phyloP scores from a whole-genome alignment of 192 early-diverging fungal genomes.

The Kappamyces sp. region DNA sequence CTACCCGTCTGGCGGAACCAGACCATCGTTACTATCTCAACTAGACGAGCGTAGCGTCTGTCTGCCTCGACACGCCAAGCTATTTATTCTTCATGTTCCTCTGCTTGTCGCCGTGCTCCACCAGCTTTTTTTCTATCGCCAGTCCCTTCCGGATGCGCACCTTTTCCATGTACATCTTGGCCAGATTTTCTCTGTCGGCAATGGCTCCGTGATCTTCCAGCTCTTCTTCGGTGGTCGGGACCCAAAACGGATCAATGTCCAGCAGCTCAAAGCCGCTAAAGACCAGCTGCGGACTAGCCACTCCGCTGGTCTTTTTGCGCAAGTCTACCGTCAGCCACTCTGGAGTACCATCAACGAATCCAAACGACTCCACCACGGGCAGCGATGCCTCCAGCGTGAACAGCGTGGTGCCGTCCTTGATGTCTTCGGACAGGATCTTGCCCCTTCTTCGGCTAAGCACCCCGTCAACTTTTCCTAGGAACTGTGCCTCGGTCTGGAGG shows the following conservation, averaged over 20 bases:
- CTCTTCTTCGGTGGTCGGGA: conserved; percentile 94
- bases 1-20: no score
- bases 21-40: no score
- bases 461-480: conserved; percentile 92
- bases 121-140: conserved; percentile 87
- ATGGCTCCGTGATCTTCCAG: conserved; percentile 97
- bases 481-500: conserved; percentile 85
- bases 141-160: conserved; percentile 93
- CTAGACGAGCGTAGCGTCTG: not conserved
- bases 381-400: conserved; percentile 81
- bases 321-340: conserved; percentile 56
- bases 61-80: not conserved
- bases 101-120: conserved; percentile 80
- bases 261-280: conserved; percentile 92
- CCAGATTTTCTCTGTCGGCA: conserved; percentile 91
- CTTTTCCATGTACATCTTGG: conserved; percentile 92
- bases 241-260: conserved; percentile 97
- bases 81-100: conserved; percentile 70
- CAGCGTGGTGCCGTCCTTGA: conserved; percentile 96
- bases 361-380: conserved; percentile 97
- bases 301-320: conserved; percentile 90
- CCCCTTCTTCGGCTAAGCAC: conserved; percentile 86
- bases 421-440: conserved; percentile 89
- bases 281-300: conserved; percentile 89
- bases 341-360: conserved; percentile 83